Conservation (phyloP, 139 green algal genomes). For the Chlamydomonas urium region DNA sequence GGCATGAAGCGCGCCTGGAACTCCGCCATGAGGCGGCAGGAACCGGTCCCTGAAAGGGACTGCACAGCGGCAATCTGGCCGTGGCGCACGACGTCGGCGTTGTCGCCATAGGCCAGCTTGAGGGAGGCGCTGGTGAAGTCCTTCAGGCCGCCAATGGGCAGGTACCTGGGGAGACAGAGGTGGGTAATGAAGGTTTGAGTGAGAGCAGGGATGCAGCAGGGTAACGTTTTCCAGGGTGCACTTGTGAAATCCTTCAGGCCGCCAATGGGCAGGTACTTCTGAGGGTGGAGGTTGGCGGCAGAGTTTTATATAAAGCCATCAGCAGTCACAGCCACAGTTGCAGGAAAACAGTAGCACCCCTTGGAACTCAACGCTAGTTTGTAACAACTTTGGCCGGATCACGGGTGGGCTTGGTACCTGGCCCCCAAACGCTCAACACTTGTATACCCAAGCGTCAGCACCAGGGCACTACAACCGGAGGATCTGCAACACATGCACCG, state of each 20-base stretch:
- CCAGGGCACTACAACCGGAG: too few species aligned
- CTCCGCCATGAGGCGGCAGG: conserved; percentile 81
- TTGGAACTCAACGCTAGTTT: too few species aligned
- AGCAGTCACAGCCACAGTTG: too few species aligned
- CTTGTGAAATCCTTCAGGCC: conserved; percentile 71
- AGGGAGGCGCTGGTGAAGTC: conserved; percentile 69
- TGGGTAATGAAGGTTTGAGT: background rate
- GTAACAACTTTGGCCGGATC: too few species aligned
- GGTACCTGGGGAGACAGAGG: conserved; percentile 49
- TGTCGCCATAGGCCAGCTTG: conserved; percentile 81
- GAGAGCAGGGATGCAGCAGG: too few species aligned
- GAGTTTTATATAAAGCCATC: too few species aligned
- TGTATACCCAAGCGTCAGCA: too few species aligned
- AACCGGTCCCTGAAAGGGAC: conserved; percentile 76
- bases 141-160: conserved; percentile 75
- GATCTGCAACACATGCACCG: too few species aligned
- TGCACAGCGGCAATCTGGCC: conserved; percentile 61
- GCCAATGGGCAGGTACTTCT: conserved; percentile 78
- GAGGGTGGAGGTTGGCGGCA: background rate
- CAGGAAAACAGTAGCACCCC: too few species aligned
- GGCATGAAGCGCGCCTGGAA: conserved; percentile 61
- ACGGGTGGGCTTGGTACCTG: too few species aligned
- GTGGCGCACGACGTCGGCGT: conserved; percentile 22
- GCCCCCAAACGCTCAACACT: too few species aligned
- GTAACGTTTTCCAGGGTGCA: too few species aligned